Evolutionary conservation across 306 rosid genomes (phyloP).

Genomic region (Potentilla sterilis): DNA sequence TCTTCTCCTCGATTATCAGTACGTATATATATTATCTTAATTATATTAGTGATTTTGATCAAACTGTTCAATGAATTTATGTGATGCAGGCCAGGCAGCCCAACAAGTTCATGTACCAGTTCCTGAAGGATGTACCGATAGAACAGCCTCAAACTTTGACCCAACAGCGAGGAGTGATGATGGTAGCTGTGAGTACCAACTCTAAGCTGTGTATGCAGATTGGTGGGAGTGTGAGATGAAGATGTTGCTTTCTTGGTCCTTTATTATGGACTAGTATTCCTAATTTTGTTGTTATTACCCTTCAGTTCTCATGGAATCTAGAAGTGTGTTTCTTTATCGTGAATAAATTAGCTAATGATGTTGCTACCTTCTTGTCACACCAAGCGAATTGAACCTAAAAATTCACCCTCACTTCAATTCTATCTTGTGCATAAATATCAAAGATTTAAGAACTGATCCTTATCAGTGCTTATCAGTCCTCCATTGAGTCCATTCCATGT

Average conservation of each 20-base stretch:
- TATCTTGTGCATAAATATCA: neutral
- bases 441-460: neutral
- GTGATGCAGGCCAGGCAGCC: slow-evolving; percentile 40
- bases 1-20: neutral
- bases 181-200: slow-evolving; percentile 37
- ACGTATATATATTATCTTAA: neutral
- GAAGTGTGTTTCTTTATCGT: slow-evolving; percentile 4
- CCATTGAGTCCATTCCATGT: neutral
- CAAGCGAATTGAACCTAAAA: neutral
- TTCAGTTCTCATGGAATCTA: neutral
- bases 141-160: slow-evolving; percentile 35
- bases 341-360: slow-evolving; percentile 3
- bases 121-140: slow-evolving; percentile 49
- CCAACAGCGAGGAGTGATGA: slow-evolving; percentile 41
- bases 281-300: neutral
- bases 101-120: slow-evolving; percentile 42
- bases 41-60: neutral
- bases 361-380: neutral
- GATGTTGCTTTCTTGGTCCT: slow-evolving; percentile 7
- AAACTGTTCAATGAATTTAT: neutral
- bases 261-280: slow-evolving; percentile 9
- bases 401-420: neutral
- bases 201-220: slow-evolving; percentile 11
- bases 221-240: neutral
- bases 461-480: neutral